Evolutionary conservation across 768 basidiomycete genomes (phyloP), one percentile per base, ranked within the genome.

Genomic region (Lentinula raphanica): DNA sequence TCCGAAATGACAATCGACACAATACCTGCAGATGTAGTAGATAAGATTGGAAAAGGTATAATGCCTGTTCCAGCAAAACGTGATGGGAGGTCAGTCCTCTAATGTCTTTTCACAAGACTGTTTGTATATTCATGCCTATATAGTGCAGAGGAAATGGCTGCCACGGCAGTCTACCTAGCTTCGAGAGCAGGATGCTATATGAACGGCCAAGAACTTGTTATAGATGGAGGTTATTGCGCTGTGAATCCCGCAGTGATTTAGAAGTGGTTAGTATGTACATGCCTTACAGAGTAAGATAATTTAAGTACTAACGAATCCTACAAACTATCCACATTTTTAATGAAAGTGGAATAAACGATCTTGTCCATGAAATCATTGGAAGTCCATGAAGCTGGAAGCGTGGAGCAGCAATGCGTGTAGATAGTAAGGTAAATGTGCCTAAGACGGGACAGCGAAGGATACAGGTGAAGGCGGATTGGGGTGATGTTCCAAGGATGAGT

Each of bases 131-230:
- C 3, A n/a, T 35, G 6, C 50, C 31, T 44, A 29, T 36, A 12
- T 53, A 91, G 90, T 42, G 82, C 79, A 1, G 75, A 80, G 59
- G 91, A 92, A 66, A 85, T 91, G 72, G 89, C 87, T 8, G 90
- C 87, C 7, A 88, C 90, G 8, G 89, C 75, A 0, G 78, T 92
- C 5, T 91, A 89, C 67, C 79, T 93, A 5, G 86, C 81, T 6
- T 90, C 89, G 9, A 80, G 75, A 9, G 87, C 88, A 2, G 89
- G 88, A 32, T 83, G 77, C 28, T 92, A 90, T 66, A 82, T 80
- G 60, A 88, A 87, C 60, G 90, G 90, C 12, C 90, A 92, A 66
- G 87, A 92, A 67, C 78, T 93, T 42, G 72, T 84, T 17, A 79
- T 92, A 35, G 90, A 93, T 64, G 90, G 91, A 28, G 88, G 90